Evolutionary conservation across 208 protist genomes (phyloP), one percentile per base, ranked within the genome.

Genomic region (Leishmania turanica): DNA sequence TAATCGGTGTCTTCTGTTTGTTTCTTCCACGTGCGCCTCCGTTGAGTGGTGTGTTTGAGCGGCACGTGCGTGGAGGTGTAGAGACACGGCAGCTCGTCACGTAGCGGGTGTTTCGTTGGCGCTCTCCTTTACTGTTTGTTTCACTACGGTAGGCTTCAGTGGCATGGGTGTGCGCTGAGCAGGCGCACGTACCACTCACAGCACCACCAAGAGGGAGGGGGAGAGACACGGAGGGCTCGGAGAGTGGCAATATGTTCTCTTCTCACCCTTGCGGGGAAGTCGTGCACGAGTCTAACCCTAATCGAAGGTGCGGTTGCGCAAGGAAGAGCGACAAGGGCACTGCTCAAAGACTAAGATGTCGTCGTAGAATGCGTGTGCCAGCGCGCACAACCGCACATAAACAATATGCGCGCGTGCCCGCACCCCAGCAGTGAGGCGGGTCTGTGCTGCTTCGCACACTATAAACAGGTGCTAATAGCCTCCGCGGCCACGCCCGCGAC

Each of bases 401-500:
- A 6, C 49, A 64, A 76, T 11, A 40, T n/a, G 66, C 40, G 37
- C 45, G 42, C 68, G n/a, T 45, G 54, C 24, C 27, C 40, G 40
- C 47, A 62, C n/a, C 15, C 51, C 64, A 45, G 72, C 27, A 47
- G 31, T 64, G 72, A 58, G 51, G 51, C 8, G 34, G 37, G 19
- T 37, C 49, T n/a, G 51, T 60, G 34, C 72, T 47, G 24, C 45
- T 34, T 34, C 37, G 45, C 68, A 73, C 27, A n/a, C 64, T 0
- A 62, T 31, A n/a, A 31, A n/a, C 53, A 24, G 15, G 51, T 3
- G n/a, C 72, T 81, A 88, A 75, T 88, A 84, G 31, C 62, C 60
- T 21, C 84, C 88, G 19, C 84, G 84, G 9, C 87, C 89, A 9
- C 87, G 77, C 1, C 89, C 85, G 27, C 87, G 80, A 1, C 89